Base-by-base conservation (phyloP, 2,329 filamentous ascomycete species). In the Cryphonectria naterciae region DNA sequence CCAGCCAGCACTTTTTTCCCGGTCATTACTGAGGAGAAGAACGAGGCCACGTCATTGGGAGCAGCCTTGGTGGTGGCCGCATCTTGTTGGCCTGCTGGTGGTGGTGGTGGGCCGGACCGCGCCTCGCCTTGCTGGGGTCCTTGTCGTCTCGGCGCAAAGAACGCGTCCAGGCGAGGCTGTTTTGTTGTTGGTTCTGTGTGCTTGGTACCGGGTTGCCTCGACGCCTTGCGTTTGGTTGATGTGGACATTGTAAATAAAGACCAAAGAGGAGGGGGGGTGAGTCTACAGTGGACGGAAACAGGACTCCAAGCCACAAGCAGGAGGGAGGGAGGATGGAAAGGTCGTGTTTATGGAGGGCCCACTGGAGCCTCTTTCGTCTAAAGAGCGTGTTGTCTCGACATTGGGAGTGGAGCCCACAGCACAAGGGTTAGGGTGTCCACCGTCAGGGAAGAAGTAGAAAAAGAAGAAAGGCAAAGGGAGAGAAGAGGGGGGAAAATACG, bases 161-260 rank as follows among this genome's bases (percentile, higher is more conserved):
- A 67, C 54, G 65, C 65, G 39, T 67, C 65, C 10, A 67, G 52
- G 58, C 65, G 65, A n/a, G 65, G 65, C 52, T 67, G 65, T 60
- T 67, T 67, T 15, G 32, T 58, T 28, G 35, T 43, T 28, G 35
- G 52, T 13, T 37, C 32, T 28, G 11, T 46, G 65, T 28, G 56
- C 15, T 22, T 39, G 25, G 28, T 4, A n/a, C 32, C 35, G 11
- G 13, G n/a, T 13, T 52, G n/a, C 13, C 17, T 13, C 43, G 28
- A 22, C 17, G 35, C 35, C 49, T 60, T 67, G 22, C 65, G 65
- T n/a, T 67, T 67, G 17, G 52, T 49, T 2, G 56, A 19, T 41
- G 22, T 25, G 8, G 65, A 43, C 65, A 67, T 67, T 67, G 32
- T 6, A 10, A n/a, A 2, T 10, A 32, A 5, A 11, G 25, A 19